These are phyloP conservation scores for Tulasnella sp. DNA, from an alignment of 768 basidiomycete genomes.

Conservation along the genomic window DNA sequence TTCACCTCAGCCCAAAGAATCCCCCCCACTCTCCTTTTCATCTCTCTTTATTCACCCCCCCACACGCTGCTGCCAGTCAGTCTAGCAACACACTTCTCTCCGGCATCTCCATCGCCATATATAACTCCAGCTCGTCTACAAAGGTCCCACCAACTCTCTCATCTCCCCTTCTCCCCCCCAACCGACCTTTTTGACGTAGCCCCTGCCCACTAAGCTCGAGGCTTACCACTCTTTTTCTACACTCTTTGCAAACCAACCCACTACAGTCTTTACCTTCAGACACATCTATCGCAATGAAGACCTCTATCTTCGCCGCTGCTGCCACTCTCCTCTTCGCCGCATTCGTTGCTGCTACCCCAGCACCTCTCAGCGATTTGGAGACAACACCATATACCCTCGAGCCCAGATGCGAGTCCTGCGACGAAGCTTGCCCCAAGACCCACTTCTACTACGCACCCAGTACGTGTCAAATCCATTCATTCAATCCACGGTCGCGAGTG, in stretches of 20 bases:
- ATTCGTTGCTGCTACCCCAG: neutral
- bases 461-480: neutral
- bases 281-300: neutral
- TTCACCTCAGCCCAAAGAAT: neutral
- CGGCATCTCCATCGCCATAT: neutral
- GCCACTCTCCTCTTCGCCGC: neutral
- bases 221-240: slow-evolving; percentile 2
- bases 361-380: neutral
- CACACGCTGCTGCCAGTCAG: neutral
- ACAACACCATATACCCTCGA: neutral
- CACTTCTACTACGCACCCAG: slow-evolving; percentile 9
- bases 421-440: neutral
- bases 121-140: neutral
- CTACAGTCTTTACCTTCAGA: neutral
- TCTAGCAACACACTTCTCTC: neutral
- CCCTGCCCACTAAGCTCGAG: neutral
- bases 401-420: neutral
- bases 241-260: neutral
- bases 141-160: neutral
- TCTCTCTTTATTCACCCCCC: neutral
- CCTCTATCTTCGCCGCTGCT: neutral
- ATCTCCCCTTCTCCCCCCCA: neutral
- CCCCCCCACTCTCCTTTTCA: neutral
- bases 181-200: neutral
- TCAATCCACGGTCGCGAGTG: too few species aligned